phyloP scores from a whole-genome alignment of 169 alveolate genomes.

The Babesia divergens region DNA sequence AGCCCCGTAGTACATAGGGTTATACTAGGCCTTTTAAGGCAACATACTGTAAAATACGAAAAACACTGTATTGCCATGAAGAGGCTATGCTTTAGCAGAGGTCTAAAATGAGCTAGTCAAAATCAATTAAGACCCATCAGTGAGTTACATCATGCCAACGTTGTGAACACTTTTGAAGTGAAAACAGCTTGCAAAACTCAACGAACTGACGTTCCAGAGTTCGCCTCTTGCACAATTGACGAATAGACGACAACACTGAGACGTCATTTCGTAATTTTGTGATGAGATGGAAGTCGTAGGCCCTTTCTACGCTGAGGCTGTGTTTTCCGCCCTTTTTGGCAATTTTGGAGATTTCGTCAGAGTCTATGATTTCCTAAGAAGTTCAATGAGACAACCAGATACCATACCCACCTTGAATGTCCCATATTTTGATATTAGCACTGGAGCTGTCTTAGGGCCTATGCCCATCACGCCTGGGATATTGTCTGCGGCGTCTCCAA shows the following conservation, averaged over 20 bases:
- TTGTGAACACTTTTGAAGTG: slow-evolving; percentile 51
- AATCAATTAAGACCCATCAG: not conserved
- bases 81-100: no score
- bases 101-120: no score
- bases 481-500: slow-evolving; percentile 76
- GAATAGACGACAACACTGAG: slow-evolving; percentile 35
- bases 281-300: slow-evolving; percentile 61
- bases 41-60: no score
- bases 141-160: slow-evolving; percentile 56
- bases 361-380: slow-evolving; percentile 58
- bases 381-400: not conserved
- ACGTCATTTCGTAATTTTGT: slow-evolving; percentile 48
- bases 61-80: no score
- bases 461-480: slow-evolving; percentile 75
- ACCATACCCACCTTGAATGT: slow-evolving; percentile 54
- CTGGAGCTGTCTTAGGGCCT: slow-evolving; percentile 78
- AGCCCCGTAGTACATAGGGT: no score
- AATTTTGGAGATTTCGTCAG: slow-evolving; percentile 58
- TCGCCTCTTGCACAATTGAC: slow-evolving; percentile 37
- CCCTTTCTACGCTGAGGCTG: slow-evolving; percentile 54
- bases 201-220: slow-evolving; percentile 49
- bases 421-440: slow-evolving; percentile 60
- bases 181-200: slow-evolving; percentile 43
- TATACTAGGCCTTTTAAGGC: no score
- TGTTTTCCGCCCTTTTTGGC: slow-evolving; percentile 54